Evolutionary conservation across 192 early-diverging fungal species (phyloP), one percentile per base, ranked within the genome.

Genomic region (Backusella mclennaniae): DNA sequence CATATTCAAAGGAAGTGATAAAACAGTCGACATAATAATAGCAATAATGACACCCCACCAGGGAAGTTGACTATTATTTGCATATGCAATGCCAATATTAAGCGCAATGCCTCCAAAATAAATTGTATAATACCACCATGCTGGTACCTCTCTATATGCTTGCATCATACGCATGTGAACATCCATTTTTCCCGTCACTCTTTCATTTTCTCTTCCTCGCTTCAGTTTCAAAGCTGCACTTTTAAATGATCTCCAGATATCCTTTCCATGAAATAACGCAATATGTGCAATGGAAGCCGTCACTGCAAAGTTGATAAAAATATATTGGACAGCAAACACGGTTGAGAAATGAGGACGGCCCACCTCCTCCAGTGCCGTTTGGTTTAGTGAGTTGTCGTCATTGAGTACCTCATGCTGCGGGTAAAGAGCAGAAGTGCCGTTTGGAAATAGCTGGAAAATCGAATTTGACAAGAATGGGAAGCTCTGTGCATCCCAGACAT

Each of bases 101-200:
- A 82, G 74, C 0, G 80, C 86, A 17, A 84, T 81, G 70, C 83
- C 87, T 6, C 71, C 79, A 17, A 85, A 66, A 49, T 90, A 87
- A 67, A 90, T 69, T 11, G 76, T 67, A 23, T 82, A 69, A 66
- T 94, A 95, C 92, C 91, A 92, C 89, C 89, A 93, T 35, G 77
- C 76, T 19, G 94, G 94, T 0, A 92, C 90, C 66, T 92, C 90
- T 41, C 83, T 80, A 78, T 95, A 94, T n/a, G 42, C 79, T 38
- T 77, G 71, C 90, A 93, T 93, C 69, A 91, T 79, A 73, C 82
- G 83, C 79, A 86, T 85, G 77, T 92, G 92, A 35, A 90, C 85
- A 76, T 94, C 79, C 66, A 44, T 68, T 12, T 63, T 69, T 17
- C 85, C 80, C 21, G 81, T 76, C 77, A 82, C 56, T 4, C 12